phyloP scores from a whole-genome alignment of 148 eudicot genomes.

The Silene uniflora region DNA sequence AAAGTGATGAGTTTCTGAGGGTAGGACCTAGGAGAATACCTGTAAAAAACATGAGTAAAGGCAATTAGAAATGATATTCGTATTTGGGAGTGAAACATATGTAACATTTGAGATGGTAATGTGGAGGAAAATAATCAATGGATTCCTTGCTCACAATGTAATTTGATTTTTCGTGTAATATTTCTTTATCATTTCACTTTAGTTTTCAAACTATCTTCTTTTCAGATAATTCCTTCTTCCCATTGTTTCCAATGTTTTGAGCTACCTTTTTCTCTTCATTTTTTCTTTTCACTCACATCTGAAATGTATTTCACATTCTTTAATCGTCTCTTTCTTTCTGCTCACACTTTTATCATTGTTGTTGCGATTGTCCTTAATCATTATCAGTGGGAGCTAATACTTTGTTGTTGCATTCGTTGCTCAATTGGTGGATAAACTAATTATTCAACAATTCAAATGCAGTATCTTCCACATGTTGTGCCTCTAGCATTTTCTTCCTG shows the following conservation, averaged over 20 bases:
- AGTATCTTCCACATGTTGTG: constrained; percentile 97
- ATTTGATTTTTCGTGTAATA: background rate
- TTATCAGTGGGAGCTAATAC: background rate
- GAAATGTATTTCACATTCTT: background rate
- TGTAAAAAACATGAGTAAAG: too few species aligned
- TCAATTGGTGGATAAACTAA: background rate
- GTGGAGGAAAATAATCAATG: background rate
- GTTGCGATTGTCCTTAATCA: background rate
- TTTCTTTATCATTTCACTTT: background rate
- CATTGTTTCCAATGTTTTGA: background rate
- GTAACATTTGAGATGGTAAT: background rate
- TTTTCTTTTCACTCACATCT: background rate
- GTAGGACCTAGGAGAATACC: background rate
- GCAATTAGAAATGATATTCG: background rate
- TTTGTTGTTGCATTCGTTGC: constrained; percentile 7
- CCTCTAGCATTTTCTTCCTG: constrained; percentile 86
- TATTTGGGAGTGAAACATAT: background rate
- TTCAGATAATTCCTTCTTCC: background rate
- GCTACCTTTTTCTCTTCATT: background rate
- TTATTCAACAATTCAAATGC: constrained; percentile 23
- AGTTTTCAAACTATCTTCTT: too few species aligned
- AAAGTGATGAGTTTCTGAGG: background rate
- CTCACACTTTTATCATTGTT: background rate
- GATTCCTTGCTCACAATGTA: background rate
- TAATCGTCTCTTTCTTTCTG: background rate